phyloP scores from a whole-genome alignment of 768 basidiomycete genomes.

The Suillus subaureus region DNA sequence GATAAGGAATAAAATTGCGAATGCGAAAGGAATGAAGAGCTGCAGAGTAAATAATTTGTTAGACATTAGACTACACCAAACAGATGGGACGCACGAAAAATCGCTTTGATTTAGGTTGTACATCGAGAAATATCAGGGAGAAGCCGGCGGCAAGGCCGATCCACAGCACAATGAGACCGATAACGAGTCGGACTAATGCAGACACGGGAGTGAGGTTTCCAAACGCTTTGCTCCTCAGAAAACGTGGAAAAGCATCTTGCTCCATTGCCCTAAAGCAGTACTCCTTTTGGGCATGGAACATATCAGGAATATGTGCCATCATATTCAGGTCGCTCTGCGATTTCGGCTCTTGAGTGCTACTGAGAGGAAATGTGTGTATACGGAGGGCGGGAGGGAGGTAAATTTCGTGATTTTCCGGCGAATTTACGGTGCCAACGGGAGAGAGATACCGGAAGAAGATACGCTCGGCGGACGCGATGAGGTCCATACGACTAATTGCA shows the following conservation, averaged over 20 bases:
- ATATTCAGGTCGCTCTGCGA: conserved; percentile 65
- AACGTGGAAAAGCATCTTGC: conserved; percentile 91
- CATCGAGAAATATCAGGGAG: conserved; percentile 91
- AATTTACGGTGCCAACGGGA: conserved; percentile 72
- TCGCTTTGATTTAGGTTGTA: conserved; percentile 87
- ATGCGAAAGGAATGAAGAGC: conserved; percentile 93
- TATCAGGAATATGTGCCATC: conserved; percentile 92
- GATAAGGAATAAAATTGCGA: conserved; percentile 89
- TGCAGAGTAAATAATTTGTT: conserved; percentile 33
- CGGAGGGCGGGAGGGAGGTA: conserved; percentile 94
- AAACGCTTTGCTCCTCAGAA: conserved; percentile 96
- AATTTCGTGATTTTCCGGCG: conserved; percentile 93
- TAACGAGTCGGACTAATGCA: conserved; percentile 81
- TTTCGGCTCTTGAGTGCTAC: conserved; percentile 70
- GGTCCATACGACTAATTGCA: conserved; percentile 87
- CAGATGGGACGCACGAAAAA: conserved; percentile 78
- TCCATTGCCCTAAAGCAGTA: conserved; percentile 97
- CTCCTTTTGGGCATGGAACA: conserved; percentile 97
- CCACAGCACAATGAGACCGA: conserved; percentile 88
- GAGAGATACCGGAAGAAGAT: conserved; percentile 95
- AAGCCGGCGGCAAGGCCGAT: conserved; percentile 92
- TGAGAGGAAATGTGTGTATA: conserved; percentile 88
- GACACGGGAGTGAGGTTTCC: conserved; percentile 94
- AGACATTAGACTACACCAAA: conserved; percentile 2
- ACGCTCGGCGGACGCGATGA: conserved; percentile 92